Evolutionary conservation across 2,329 filamentous ascomycete genomes (phyloP).

Genomic region (Verticillium nonalfalfae): DNA sequence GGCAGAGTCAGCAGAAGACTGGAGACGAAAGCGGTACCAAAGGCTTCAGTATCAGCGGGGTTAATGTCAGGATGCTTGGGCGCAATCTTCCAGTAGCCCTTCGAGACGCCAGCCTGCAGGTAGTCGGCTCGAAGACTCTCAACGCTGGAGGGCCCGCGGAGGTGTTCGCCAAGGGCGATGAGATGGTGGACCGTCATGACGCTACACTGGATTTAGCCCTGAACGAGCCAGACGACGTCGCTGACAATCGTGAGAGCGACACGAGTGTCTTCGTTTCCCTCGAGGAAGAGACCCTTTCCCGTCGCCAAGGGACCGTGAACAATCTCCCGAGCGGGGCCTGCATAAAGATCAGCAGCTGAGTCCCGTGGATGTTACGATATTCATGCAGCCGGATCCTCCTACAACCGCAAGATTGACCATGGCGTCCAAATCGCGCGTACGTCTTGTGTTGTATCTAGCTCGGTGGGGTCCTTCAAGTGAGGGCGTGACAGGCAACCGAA

Average conservation of each 20-base stretch:
- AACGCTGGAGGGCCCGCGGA: slow-evolving; percentile 24
- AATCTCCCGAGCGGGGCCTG: too few species aligned
- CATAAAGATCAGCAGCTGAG: too few species aligned
- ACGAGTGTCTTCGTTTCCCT: slow-evolving; percentile 28
- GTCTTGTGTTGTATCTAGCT: too few species aligned
- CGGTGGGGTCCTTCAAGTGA: slow-evolving; percentile 16
- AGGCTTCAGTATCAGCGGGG: slow-evolving; percentile 12
- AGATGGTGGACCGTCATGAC: slow-evolving; percentile 26
- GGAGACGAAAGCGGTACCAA: slow-evolving; percentile 7
- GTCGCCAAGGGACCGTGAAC: too few species aligned
- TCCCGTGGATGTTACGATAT: too few species aligned
- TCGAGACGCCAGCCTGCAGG: slow-evolving; percentile 33
- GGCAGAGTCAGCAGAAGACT: slow-evolving; percentile 26
- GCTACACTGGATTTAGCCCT: slow-evolving; percentile 32
- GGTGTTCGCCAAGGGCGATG: slow-evolving; percentile 29
- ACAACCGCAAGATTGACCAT: too few species aligned
- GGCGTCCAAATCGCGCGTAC: too few species aligned
- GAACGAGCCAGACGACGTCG: slow-evolving; percentile 36
- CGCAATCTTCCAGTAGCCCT: slow-evolving; percentile 31
- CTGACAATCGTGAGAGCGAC: slow-evolving; percentile 36
- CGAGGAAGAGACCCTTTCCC: too few species aligned
- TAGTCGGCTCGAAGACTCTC: slow-evolving; percentile 40
- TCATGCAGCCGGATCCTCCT: too few species aligned
- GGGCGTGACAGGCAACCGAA: too few species aligned
- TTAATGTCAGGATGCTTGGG: slow-evolving; percentile 16